Percentiles rank a stretch among this genome's conserved stretches.
These are phyloP conservation scores for Podospora bellae-mahoneyi DNA, from an alignment of 495 filamentous ascomycete species.

Conservation along the genomic window DNA sequence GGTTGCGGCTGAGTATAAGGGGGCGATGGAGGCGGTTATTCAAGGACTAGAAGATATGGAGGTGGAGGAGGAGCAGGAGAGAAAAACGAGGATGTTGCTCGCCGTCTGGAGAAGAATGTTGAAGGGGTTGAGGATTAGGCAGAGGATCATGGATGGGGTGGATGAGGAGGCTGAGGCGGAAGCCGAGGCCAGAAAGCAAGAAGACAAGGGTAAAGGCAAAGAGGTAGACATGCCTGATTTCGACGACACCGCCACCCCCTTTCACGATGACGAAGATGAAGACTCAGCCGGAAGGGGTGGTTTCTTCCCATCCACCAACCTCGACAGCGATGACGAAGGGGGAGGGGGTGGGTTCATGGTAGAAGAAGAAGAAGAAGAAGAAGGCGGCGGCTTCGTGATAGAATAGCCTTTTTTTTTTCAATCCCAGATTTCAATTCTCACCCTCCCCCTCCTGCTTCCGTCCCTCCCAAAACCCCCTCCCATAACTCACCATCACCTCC, in stretches of 20 bases:
- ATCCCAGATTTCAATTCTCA: background rate
- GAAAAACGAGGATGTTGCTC: conserved; percentile 55
- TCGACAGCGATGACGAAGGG: conserved; percentile 20
- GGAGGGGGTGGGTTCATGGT: conserved; percentile 38
- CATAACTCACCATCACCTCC: conserved; percentile 62
- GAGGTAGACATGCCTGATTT: conserved; percentile 27
- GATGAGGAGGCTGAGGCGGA: conserved; percentile 39
- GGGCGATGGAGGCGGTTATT: conserved; percentile 68
- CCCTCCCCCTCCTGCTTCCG: conserved; percentile 33
- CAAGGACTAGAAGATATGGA: conserved; percentile 59
- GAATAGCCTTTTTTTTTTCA: background rate
- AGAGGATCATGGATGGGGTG: conserved; percentile 61
- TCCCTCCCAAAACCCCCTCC: conserved; percentile 60
- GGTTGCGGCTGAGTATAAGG: conserved; percentile 64
- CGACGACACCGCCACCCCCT: conserved; percentile 17
- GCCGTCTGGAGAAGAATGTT: conserved; percentile 74
- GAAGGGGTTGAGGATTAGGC: conserved; percentile 69
- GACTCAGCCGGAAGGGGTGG: conserved; percentile 11
- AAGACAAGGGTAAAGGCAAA: conserved; percentile 14
- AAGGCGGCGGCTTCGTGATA: background rate
- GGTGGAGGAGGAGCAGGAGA: conserved; percentile 54
- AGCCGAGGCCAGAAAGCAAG: conserved; percentile 34
- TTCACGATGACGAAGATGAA: conserved; percentile 23
- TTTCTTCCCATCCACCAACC: background rate
- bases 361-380: conserved; percentile 11